Evolutionary conservation across 805 yeast genomes (phyloP).

Genomic region (Maudiozyma serrabonitensis): DNA sequence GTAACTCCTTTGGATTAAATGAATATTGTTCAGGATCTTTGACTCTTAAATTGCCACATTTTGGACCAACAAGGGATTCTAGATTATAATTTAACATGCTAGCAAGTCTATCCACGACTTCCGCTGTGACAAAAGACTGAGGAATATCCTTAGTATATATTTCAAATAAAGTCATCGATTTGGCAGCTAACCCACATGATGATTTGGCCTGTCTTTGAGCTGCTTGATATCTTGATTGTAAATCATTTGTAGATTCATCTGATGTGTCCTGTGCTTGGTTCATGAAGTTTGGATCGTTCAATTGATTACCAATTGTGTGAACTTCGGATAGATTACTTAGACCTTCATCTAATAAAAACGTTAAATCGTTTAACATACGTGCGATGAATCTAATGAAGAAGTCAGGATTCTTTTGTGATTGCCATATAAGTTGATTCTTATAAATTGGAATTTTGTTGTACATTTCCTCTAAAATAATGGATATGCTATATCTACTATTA

Average conservation of each 20-base stretch:
- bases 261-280: constrained; percentile 2
- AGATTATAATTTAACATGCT: constrained; percentile 92
- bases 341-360: constrained; percentile 85
- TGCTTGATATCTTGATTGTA: constrained; percentile 42
- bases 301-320: constrained; percentile 49
- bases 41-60: constrained; percentile 81
- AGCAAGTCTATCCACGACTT: constrained; percentile 87
- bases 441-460: constrained; percentile 64
- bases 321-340: constrained; percentile 69
- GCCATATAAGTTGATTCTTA: constrained; percentile 56
- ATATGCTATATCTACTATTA: constrained; percentile 78
- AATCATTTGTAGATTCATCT: constrained; percentile 48
- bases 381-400: constrained; percentile 91
- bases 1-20: constrained; percentile 68
- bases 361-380: constrained; percentile 87
- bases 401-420: constrained; percentile 59
- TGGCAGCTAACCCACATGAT: constrained; percentile 72
- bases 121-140: constrained; percentile 72
- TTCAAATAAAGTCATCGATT: constrained; percentile 69
- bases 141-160: constrained; percentile 84
- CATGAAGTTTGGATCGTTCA: constrained; percentile 1
- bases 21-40: constrained; percentile 70
- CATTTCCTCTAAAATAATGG: constrained; percentile 69
- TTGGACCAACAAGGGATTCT: constrained; percentile 90
- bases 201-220: constrained; percentile 75